These are phyloP conservation scores for Effrenium voratum DNA, from an alignment of 73 alveolate species.

Conservation along the genomic window DNA sequence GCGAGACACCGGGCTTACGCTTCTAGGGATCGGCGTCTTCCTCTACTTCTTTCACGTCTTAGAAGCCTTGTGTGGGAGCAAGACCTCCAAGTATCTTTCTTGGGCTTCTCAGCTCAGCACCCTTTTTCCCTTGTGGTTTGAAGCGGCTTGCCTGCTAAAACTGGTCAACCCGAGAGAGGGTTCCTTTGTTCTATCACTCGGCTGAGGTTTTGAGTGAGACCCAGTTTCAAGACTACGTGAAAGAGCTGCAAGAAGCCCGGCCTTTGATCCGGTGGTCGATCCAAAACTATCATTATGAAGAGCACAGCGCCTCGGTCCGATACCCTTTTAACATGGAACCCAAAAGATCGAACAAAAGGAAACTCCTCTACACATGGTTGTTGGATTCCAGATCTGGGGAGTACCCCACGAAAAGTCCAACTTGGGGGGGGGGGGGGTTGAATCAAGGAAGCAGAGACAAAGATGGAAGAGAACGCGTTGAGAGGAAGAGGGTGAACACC, in stretches of 20 bases:
- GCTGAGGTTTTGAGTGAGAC: constrained; percentile 24
- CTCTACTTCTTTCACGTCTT: background rate
- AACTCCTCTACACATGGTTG: too few relatives aligned
- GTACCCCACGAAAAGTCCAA: too few relatives aligned
- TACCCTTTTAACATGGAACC: background rate
- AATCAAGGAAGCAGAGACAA: background rate
- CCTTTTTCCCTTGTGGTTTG: too few relatives aligned
- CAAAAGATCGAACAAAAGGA: too few relatives aligned
- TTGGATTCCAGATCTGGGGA: too few relatives aligned
- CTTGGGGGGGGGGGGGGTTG: too few relatives aligned
- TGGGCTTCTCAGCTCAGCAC: too few relatives aligned
- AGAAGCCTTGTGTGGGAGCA: constrained; percentile 22
- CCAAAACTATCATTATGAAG: constrained; percentile 66
- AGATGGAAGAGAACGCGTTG: background rate
- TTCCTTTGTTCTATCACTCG: too few relatives aligned
- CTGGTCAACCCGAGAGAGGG: too few relatives aligned
- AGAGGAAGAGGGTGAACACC: constrained; percentile 57
- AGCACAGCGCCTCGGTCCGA: background rate
- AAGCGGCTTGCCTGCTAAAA: too few relatives aligned
- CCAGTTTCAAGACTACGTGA: constrained; percentile 26
- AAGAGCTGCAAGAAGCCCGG: constrained; percentile 37
- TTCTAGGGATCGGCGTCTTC: background rate
- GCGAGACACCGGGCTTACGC: background rate
- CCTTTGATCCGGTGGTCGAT: constrained; percentile 51
- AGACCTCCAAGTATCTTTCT: constrained; percentile 32